Conservation (phyloP, 345 rosid species). For the Populus euphratica region DNA sequence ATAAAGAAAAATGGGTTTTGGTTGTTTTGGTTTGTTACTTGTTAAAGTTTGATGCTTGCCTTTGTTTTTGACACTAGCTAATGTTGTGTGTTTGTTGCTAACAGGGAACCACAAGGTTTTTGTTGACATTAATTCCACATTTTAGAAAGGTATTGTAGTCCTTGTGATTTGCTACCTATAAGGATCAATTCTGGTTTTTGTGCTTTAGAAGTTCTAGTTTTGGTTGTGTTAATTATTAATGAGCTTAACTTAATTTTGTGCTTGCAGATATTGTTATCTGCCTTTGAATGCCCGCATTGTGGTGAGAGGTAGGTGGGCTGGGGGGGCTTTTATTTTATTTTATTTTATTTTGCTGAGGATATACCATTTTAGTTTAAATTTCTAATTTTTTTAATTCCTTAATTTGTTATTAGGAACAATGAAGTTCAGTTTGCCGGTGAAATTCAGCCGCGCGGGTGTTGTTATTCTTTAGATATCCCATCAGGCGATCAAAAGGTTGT, state of each 20-base stretch:
- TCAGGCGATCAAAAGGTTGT: slow-evolving; percentile 65
- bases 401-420: slow-evolving; percentile 53
- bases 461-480: slow-evolving; percentile 51
- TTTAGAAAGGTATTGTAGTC: slow-evolving; percentile 62
- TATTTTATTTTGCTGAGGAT: not conserved
- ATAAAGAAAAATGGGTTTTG: too few relatives aligned
- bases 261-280: slow-evolving; percentile 72
- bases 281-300: slow-evolving; percentile 88
- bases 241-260: not conserved
- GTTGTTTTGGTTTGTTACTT: not conserved
- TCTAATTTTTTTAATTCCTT: not conserved
- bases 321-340: not conserved
- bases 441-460: slow-evolving; percentile 74
- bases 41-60: not conserved
- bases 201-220: not conserved
- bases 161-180: not conserved
- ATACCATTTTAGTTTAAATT: not conserved
- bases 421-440: slow-evolving; percentile 97
- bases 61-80: not conserved
- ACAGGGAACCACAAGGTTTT: slow-evolving; percentile 72
- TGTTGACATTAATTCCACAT: slow-evolving; percentile 78
- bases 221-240: not conserved
- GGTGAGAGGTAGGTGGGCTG: slow-evolving; percentile 58
- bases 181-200: too few relatives aligned
- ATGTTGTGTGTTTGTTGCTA: not conserved